These are phyloP conservation scores for Euryodendron excelsum DNA, from an alignment of 148 eudicot species.

Conservation along the genomic window DNA sequence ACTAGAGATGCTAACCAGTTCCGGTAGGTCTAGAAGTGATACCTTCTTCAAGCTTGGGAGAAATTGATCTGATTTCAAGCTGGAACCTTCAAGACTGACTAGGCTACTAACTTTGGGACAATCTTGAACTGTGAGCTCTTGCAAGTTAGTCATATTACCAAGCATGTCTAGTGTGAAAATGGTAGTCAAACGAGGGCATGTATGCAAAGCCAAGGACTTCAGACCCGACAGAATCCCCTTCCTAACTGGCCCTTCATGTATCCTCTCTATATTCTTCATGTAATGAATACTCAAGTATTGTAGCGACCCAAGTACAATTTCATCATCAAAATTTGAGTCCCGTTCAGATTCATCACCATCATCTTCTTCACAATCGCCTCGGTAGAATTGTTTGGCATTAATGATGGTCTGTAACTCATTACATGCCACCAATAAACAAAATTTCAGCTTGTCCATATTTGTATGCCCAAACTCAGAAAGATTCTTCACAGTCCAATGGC, in stretches of 20 bases:
- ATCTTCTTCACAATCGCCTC: background rate
- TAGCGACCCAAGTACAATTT: background rate
- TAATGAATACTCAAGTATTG: background rate
- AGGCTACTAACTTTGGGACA: slow-evolving; percentile 18
- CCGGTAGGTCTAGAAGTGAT: background rate
- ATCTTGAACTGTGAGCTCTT: slow-evolving; percentile 20
- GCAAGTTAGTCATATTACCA: background rate
- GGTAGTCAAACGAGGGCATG: background rate
- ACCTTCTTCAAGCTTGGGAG: slow-evolving; percentile 11
- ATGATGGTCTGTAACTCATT: background rate
- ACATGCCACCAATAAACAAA: background rate
- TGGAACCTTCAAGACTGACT: background rate
- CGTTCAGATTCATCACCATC: background rate
- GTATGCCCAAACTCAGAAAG: background rate
- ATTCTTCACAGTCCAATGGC: background rate
- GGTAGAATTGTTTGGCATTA: background rate
- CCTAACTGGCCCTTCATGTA: slow-evolving; percentile 1
- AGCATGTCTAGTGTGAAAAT: background rate
- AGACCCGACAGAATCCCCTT: background rate
- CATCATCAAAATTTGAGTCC: no score
- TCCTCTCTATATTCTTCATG: slow-evolving; percentile 10
- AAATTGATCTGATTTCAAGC: background rate
- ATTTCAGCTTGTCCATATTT: background rate
- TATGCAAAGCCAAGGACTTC: slow-evolving; percentile 5
- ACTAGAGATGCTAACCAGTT: background rate